Evolutionary conservation across 1,139 yeast genomes (phyloP).

Genomic region (Pichia norvegensis): DNA sequence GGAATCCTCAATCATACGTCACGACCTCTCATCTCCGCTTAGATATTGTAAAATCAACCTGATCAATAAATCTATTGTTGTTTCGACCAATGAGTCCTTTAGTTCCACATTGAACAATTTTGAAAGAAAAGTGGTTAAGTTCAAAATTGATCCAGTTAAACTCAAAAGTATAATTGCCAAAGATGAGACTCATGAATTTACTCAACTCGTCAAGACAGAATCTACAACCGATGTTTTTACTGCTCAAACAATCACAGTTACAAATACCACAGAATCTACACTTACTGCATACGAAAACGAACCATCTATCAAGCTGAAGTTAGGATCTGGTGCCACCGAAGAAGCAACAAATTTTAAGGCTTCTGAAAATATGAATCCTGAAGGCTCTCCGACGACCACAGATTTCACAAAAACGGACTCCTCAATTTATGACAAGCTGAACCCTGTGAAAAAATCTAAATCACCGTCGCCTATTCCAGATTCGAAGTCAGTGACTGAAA

Average conservation of each 20-base stretch:
- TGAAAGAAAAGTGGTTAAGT: conserved; percentile 7
- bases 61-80: conserved; percentile 18
- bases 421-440: conserved; percentile 1
- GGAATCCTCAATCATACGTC: conserved; percentile 14
- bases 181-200: neutral
- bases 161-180: conserved; percentile 1
- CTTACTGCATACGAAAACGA: neutral
- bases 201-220: conserved; percentile 2
- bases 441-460: conserved; percentile 4
- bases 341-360: neutral
- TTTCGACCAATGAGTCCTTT: conserved; percentile 24
- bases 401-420: neutral
- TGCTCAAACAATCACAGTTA: neutral
- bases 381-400: neutral
- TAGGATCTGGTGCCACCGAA: neutral
- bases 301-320: neutral
- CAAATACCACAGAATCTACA: neutral
- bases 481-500: neutral
- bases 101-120: neutral
- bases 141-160: conserved; percentile 13
- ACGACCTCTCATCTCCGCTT: conserved; percentile 18
- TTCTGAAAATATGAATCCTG: neutral
- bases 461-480: conserved; percentile 1
- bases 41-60: conserved; percentile 26
- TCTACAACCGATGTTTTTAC: neutral